These are phyloP conservation scores for Phaseolus lunatus DNA, from an alignment of 306 rosid species.

Conservation along the genomic window DNA sequence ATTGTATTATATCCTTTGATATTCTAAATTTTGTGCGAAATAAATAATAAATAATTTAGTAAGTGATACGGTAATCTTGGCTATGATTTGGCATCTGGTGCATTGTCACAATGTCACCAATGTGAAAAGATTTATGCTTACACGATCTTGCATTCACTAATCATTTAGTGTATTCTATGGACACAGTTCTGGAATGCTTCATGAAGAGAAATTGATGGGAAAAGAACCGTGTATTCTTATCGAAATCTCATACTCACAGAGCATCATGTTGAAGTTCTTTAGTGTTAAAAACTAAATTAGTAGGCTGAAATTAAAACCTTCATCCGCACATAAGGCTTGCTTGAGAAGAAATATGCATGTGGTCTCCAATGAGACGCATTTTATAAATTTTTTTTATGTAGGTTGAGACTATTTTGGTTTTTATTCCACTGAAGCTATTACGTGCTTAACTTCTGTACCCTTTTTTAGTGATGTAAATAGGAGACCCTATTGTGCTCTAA, in stretches of 20 bases:
- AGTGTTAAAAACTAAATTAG: neutral
- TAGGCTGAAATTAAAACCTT: neutral
- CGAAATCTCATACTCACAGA: neutral
- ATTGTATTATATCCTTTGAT: conserved; percentile 9
- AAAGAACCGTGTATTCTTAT: neutral
- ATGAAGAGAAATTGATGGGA: conserved; percentile 2
- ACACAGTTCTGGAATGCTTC: conserved; percentile 8
- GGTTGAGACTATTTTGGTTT: conserved; percentile 15
- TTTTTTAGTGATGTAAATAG: neutral
- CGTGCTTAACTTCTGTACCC: neutral
- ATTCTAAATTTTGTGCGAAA: conserved; percentile 15
- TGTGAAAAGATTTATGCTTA: neutral
- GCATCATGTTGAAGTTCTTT: neutral
- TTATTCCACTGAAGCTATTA: neutral
- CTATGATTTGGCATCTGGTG: neutral
- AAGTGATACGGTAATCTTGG: neutral
- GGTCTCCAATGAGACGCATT: neutral
- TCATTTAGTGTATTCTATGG: neutral
- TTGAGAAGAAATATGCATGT: neutral
- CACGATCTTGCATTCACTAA: conserved; percentile 8
- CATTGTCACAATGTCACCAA: conserved; percentile 1
- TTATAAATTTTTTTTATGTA: neutral
- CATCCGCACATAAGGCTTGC: neutral
- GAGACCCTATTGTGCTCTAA: neutral
- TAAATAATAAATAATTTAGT: neutral